Base-by-base conservation (phyloP, 1,139 yeast genomes). In the Hansenula lynferdii region DNA sequence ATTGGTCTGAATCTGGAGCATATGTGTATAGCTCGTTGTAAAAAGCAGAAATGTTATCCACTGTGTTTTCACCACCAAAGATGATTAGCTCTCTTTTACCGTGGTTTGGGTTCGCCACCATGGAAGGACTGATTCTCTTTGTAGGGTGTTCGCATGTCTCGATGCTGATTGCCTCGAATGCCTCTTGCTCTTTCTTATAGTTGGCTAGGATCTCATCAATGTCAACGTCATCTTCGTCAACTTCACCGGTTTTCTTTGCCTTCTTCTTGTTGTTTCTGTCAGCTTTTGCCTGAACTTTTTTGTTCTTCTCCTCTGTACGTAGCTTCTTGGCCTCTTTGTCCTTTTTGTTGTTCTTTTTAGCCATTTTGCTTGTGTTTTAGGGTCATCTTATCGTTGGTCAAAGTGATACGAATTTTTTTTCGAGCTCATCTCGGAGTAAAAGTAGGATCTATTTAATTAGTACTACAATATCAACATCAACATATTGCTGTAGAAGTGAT, bases 311-410 rank as follows among this genome's bases (percentile, higher is more conserved):
- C 22, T 92, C 95, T 28, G 84, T 67, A 37, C 96, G 76, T 23
- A 94, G 95, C 74, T 89, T 89, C 62, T 89, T 87, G 51, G 95
- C 87, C 36, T 86, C 96, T 61, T 87, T 87, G 45, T 85, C 79
- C 62, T 86, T 85, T 64, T 86, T 80, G 49, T 61, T 45, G 21
- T 67, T 84, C 65, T 87, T 89, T 65, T 86, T 89, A 11, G 89
- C 95, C 95, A 85, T 84, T 15, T 20, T 29, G 5, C 12, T 22
- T 26, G 14, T 15, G 6, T 23, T 10, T 14, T 22, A 12, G 16
- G 18, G 21, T 12, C 8, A 3, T 3, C 15, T 3, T 28, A 15
- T 5, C n/a, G 24, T 12, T 18, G 19, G 23, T 28, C 33, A 22
- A 28, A n/a, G n/a, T n/a, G n/a, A n/a, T n/a, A n/a, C n/a, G n/a